Base-by-base conservation (phyloP, 2,329 filamentous ascomycete species). In the Colletotrichum horii region DNA sequence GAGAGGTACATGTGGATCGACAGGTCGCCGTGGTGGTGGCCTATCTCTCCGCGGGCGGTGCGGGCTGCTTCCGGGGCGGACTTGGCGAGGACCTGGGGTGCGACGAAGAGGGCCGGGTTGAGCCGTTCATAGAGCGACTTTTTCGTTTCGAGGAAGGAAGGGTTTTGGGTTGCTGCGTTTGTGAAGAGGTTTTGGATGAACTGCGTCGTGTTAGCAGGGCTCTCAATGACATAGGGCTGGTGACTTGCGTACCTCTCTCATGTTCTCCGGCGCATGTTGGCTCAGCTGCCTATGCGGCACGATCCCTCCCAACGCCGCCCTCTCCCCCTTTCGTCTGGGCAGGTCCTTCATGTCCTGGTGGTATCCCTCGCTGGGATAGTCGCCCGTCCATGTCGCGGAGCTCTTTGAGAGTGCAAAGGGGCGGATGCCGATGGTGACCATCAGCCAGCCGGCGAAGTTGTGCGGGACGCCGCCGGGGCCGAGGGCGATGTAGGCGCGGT, bases 391-490 rank as follows among this genome's bases (percentile, higher is more conserved):
- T 8, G 65, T 72, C 3, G 73, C 76, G 3, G 48, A 65, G 16
- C 32, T 19, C 38, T 70, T 58, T 2, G 64, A 70, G 38, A 76
- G 68, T 4, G 73, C 69, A 7, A 77, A 76, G 7, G 76, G 76
- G 6, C 76, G 73, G 43, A 77, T 66, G 32, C 30, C 60, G 22
- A 77, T 22, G 6, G 73, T 70, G 24, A 76, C 69, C 30, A 83
- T 24, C 1, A 86, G 79, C 84, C 85, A 89, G 36, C 87, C 87
- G 24, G 80, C 36, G 32, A 84, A 32, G 71, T 87, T 87, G 78
- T 87, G 81, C 1, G 87, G 86, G 0, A 87, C 72, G 19, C 87
- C 87, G 72, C 87, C 87, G 5, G 82, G 83, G 16, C 87, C 87
- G 36, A 89, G 83, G 2, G 84, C 83, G 19, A 86, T 82, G 79